Percentiles rank a stretch among this genome's conserved stretches.
Evolutionary conservation across 2,329 filamentous ascomycete genomes (phyloP).

Genomic region (Neonectria punicea): DNA sequence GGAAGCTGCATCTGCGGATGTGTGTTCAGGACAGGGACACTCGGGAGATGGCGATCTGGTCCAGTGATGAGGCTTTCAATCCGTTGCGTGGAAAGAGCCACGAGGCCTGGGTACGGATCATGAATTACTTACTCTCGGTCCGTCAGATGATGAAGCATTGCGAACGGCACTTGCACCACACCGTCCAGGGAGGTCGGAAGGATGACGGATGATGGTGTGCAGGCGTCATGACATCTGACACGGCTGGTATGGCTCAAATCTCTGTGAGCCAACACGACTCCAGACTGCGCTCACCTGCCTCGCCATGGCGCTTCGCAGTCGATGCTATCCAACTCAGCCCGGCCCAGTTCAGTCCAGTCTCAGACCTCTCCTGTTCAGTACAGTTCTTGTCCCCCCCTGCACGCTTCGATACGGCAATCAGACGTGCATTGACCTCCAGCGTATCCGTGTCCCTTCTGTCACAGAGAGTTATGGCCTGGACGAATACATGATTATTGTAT

Average conservation of each 20-base stretch:
- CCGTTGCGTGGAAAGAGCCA: background rate
- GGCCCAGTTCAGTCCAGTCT: background rate
- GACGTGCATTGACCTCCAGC: constrained; percentile 22
- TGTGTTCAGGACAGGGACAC: background rate
- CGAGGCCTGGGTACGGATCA: constrained; percentile 1
- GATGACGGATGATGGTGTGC: constrained; percentile 6
- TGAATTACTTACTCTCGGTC: background rate
- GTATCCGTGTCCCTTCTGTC: constrained; percentile 15
- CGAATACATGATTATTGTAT: background rate
- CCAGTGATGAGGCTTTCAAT: background rate
- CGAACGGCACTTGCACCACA: background rate
- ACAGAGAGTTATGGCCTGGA: background rate
- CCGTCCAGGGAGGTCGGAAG: background rate
- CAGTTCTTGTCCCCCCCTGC: background rate
- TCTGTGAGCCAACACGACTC: constrained; percentile 7
- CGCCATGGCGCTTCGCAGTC: constrained; percentile 8
- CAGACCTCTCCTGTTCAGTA: constrained; percentile 5
- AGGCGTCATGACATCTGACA: constrained; percentile 11
- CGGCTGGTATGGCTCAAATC: background rate
- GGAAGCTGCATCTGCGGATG: background rate
- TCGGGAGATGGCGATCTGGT: constrained; percentile 11
- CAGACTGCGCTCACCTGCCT: constrained; percentile 16
- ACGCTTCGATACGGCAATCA: constrained; percentile 13
- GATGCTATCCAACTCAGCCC: background rate
- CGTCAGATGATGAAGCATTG: background rate